Base-by-base conservation (phyloP, 2,329 filamentous ascomycete genomes). In the Chrysosporium keratinophilum region DNA sequence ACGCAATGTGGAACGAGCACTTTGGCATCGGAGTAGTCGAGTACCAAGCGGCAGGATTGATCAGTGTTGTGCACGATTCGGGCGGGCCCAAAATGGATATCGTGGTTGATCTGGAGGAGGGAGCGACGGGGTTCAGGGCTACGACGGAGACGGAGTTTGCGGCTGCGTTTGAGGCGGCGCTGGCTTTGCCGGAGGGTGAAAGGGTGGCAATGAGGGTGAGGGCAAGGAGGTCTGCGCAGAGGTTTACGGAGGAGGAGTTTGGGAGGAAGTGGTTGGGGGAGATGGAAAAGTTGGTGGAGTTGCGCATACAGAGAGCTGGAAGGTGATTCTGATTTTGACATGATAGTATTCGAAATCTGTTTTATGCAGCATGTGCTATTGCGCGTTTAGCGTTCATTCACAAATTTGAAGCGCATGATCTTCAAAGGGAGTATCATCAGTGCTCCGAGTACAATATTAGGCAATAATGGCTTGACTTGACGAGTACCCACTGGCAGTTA, bases 1-100 rank as follows among this genome's bases (percentile, higher is more conserved):
- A 98, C 63, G 88, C 87, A 64, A 98, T 98, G 93, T 98, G 93
- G 91, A 97, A 96, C 67, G 93, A 98, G 73, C 93, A 98, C 69
- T 98, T 98, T 67, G 93, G 93, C 19, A 98, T 98, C 56, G 93
- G 93, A 1, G 90, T 97, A 14, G 93, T 98, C 40, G 93, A 98
- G 74, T 98, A 97, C 66, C 90, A 97, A 67, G 93, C 93, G 3
- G 93, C 93, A 0, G 93, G 93, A 1, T 75, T 98, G 55, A 89
- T 98, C 54, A 83, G 85, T 4, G 90, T 98, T 0, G 93, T 97
- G 7, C 93, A 98, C 64, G 78, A 96, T 69, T 93, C 87, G 49
- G 93, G 91, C 7, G 93, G 93, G 0, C 93, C 93, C 1, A 95
- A 93, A 70, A 71, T 88, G 58, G 93, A 98, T 66, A 98, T 98